Evolutionary conservation across 768 basidiomycete genomes (phyloP).

Genomic region (Termitomyces sp.): DNA sequence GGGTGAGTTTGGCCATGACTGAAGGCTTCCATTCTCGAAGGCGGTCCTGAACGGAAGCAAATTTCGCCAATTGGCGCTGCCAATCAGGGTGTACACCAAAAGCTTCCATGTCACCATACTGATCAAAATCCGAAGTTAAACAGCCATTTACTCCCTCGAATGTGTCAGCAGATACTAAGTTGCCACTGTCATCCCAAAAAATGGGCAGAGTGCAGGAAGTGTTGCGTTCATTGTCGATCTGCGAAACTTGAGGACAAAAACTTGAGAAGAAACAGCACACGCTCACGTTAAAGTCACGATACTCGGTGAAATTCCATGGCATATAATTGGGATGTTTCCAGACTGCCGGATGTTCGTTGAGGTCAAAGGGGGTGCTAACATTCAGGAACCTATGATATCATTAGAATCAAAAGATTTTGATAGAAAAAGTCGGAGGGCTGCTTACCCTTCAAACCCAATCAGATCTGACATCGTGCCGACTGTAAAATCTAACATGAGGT

Average conservation of each 20-base stretch:
- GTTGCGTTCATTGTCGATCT: conserved; percentile 71
- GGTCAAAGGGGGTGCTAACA: conserved; percentile 68
- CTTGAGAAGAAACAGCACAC: background rate
- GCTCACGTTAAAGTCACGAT: conserved; percentile 73
- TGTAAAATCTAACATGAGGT: conserved; percentile 90
- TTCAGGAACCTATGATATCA: conserved; percentile 58
- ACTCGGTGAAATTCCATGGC: conserved; percentile 85
- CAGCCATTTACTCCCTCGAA: conserved; percentile 47
- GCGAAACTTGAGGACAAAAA: background rate
- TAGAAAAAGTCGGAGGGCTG: background rate
- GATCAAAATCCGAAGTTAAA: conserved; percentile 82
- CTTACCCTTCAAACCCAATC: conserved; percentile 79
- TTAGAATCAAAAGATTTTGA: background rate
- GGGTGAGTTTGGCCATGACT: conserved; percentile 72
- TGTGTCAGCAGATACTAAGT: conserved; percentile 47
- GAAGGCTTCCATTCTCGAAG: conserved; percentile 84
- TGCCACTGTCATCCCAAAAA: conserved; percentile 79
- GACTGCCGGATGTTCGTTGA: conserved; percentile 64
- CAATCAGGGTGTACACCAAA: conserved; percentile 95
- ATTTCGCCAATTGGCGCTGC: conserved; percentile 92
- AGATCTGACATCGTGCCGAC: conserved; percentile 90
- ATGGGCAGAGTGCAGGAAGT: conserved; percentile 66
- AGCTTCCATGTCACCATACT: conserved; percentile 95
- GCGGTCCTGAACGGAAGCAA: conserved; percentile 95
- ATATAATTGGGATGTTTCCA: conserved; percentile 74